Evolutionary conservation across 1,284 basidiomycete genomes (phyloP), one percentile per base, ranked within the genome.

Genomic region (Xerocomus nothofagi): DNA sequence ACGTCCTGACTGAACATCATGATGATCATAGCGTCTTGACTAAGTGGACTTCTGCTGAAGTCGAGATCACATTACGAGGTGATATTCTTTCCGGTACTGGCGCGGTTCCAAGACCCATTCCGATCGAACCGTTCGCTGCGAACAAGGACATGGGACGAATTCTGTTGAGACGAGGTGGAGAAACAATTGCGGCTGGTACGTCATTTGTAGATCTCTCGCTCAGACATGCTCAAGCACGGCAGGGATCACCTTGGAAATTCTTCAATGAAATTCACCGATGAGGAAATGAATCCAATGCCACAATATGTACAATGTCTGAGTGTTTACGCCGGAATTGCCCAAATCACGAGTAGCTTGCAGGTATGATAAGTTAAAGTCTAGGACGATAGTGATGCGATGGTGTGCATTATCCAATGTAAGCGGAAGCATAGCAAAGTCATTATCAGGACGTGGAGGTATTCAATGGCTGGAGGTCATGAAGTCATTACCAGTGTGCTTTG

Each of bases 91-190:
- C 78, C 2, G 78, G 80, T 4, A 68, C 78, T 8, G 63, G 71
- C 1, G 55, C 76, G 0, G 66, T 70, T 26, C 73, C 75, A 29
- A 76, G 82, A 9, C 77, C 83, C 2, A 86, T 97, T 26, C 91
- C 94, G 3, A 66, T 97, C 17, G 96, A 99, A 66, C 81, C 89
- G 2, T 96, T 96, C 55, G 71, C 83, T 4, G 74, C 75, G n/a
- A 98, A 94, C 72, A 98, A 98, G 71, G 93, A 97, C 57, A 97
- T 99, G 96, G 95, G 95, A 0, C 76, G 96, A 36, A 81, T 99
- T 39, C 69, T 99, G 46, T 77, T 99, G 53, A 76, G 96, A 32
- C 77, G 95, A 53, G 84, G 84, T 17, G 96, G 97, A 0, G 94
- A 98, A 73, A 98, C 96, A 0, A 90, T 99, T 52, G 93, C 88